Base-by-base conservation (phyloP, 371 early-diverging fungal species). In the Fennellomyces sp. region DNA sequence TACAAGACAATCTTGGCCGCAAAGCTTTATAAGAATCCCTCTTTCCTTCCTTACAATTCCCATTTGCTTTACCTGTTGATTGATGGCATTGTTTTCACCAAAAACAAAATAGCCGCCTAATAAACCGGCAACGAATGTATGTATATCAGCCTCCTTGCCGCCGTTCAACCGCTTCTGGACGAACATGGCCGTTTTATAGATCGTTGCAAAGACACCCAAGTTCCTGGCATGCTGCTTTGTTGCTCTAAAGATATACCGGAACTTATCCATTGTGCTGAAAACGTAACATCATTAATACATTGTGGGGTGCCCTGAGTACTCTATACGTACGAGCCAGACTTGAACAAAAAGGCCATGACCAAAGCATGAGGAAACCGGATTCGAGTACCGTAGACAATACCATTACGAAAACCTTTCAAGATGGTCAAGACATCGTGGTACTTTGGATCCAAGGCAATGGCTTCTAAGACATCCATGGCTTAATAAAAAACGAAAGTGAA, bases 81-180 rank as follows among this genome's bases (percentile, higher is more conserved):
- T 98, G 72, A 97, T 89, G 69, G 84, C 88, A 67, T 91, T 97
- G 68, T 97, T 94, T 64, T 93, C 89, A 47, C 96, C 94, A 85
- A 97, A 98, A 15, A 98, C 88, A 73, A 91, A 79, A 73, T 95
- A 96, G 1, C 97, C 97, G n/a, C 97, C 97, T n/a, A 96, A 73
- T 19, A 91, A 68, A 33, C 98, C 98, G 10, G 97, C 94, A 38
- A 96, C 58, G 70, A 98, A 98, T 19, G 96, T 76, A 67, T 97
- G 94, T 41, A 81, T 41, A 35, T 80, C 81, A 28, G 83, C 81
- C 73, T 95, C 91, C 67, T 94, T 92, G 54, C 83, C 87, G 13
- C 82, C 86, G 41, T 87, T 82, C 45, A 88, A 59, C 33, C 88
- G 70, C 42, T 78, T 72, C 58, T 90, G 87, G 45, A 91, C 82